Conservation (phyloP, 306 rosid species). For the Carpinus fangiana region DNA sequence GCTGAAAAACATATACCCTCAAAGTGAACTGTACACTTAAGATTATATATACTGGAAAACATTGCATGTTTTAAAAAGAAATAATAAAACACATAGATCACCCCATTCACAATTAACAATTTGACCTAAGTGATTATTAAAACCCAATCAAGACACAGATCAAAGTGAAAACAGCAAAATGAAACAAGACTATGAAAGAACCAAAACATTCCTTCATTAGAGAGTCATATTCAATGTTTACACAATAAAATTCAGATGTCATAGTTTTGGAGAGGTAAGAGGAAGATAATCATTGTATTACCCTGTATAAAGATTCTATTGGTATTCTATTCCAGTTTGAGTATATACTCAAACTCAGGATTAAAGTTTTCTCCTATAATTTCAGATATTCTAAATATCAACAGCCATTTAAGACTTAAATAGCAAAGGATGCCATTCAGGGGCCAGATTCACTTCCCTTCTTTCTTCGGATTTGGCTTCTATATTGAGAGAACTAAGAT, state of each 20-base stretch:
- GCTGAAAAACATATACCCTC: conserved; percentile 43
- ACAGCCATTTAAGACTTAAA: too few relatives aligned
- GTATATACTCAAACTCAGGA: background rate
- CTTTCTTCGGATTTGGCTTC: too few relatives aligned
- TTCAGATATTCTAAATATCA: background rate
- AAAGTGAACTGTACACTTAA: conserved; percentile 12
- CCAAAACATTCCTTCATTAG: background rate
- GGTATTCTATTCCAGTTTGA: background rate
- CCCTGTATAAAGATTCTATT: background rate
- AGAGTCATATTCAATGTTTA: background rate
- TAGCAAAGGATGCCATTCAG: too few relatives aligned
- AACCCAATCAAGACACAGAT: background rate
- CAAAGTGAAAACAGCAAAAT: background rate
- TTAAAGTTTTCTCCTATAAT: background rate
- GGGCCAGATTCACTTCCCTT: too few relatives aligned
- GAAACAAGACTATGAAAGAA: background rate
- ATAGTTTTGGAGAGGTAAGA: background rate
- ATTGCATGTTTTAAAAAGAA: conserved; percentile 2
- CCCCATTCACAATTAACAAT: background rate
- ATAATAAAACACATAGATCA: background rate
- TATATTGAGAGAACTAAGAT: too few relatives aligned
- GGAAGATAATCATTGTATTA: background rate
- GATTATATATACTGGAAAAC: conserved; percentile 12
- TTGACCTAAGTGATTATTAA: background rate
- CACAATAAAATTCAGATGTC: background rate